Evolutionary conservation across 116 monocot genomes (phyloP).

Genomic region (Trichopus zeylanicus): DNA sequence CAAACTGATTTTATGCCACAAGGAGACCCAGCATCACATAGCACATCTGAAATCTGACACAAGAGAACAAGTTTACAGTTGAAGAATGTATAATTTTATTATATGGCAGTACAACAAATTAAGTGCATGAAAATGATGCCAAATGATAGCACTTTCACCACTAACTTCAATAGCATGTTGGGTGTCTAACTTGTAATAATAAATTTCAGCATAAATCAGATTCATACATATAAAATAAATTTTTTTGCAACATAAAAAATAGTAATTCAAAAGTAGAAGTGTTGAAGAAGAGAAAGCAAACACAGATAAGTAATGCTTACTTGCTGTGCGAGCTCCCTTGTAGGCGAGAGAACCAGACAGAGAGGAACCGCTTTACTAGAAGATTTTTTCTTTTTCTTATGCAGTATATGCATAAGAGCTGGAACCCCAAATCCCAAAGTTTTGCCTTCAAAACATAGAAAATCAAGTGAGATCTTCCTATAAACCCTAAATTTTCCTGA

Average conservation of each 20-base stretch:
- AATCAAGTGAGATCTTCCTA: too few species aligned
- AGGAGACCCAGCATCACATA: conserved; percentile 73
- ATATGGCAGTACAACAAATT: not conserved
- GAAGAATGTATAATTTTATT: not conserved
- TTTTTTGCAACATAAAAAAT: too few species aligned
- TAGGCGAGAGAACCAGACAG: conserved; percentile 85
- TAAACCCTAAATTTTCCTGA: too few species aligned
- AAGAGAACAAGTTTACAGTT: not conserved
- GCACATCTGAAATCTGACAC: conserved; percentile 86
- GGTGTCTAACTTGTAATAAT: too few species aligned
- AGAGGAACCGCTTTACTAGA: conserved; percentile 72
- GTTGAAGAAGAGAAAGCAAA: not conserved
- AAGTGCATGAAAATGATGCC: too few species aligned
- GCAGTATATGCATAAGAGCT: conserved; percentile 78
- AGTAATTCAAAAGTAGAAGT: not conserved
- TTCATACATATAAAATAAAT: too few species aligned
- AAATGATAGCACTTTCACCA: too few species aligned
- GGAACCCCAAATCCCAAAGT: conserved; percentile 96
- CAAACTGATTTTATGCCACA: conserved; percentile 81
- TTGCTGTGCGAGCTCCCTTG: conserved; percentile 96
- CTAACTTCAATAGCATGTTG: too few species aligned
- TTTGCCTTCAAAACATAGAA: conserved; percentile 82
- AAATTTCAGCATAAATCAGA: too few species aligned
- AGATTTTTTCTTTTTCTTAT: conserved; percentile 43
- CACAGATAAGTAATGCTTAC: conserved; percentile 19